Evolutionary conservation across 108 stramenopile species (phyloP).

Genomic region (Bacterosira constricta): DNA sequence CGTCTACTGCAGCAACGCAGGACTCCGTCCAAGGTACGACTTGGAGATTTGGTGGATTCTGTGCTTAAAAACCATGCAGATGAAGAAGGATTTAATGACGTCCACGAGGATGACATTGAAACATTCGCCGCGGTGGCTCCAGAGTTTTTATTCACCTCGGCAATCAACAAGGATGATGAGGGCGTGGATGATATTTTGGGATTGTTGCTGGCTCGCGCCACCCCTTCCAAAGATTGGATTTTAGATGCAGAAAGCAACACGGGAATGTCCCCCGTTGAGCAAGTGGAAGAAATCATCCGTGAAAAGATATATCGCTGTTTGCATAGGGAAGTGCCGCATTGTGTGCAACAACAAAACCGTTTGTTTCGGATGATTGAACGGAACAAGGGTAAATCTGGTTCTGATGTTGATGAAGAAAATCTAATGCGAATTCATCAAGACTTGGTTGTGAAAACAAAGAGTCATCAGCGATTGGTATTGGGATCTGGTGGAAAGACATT

Average conservation of each 20-base stretch:
- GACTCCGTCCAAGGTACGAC: constrained; percentile 22
- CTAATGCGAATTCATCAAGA: constrained; percentile 74
- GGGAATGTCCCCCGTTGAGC: constrained; percentile 63
- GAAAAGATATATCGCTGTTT: constrained; percentile 88
- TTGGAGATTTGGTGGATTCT: constrained; percentile 36
- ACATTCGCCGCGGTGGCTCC: constrained; percentile 56
- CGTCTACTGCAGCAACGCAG: constrained; percentile 33
- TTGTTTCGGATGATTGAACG: constrained; percentile 28
- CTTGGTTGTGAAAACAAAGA: constrained; percentile 77
- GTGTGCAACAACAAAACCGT: constrained; percentile 55
- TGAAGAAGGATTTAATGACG: constrained; percentile 40
- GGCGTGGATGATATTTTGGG: constrained; percentile 85
- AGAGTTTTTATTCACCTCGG: constrained; percentile 70
- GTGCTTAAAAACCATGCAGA: constrained; percentile 27
- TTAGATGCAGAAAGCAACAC: constrained; percentile 59
- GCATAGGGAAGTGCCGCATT: constrained; percentile 85
- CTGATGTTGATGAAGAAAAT: constrained; percentile 15
- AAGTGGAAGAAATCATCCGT: constrained; percentile 86
- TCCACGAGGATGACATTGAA: constrained; percentile 41
- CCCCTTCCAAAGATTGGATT: constrained; percentile 70
- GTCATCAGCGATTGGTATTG: constrained; percentile 69
- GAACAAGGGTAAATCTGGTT: constrained; percentile 32
- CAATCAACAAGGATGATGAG: constrained; percentile 65
- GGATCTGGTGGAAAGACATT: constrained; percentile 71
- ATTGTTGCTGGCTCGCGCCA: constrained; percentile 69